Evolutionary conservation across 441 rosid species (phyloP), one percentile per base, ranked within the genome.

Genomic region (Erodium trifolium): DNA sequence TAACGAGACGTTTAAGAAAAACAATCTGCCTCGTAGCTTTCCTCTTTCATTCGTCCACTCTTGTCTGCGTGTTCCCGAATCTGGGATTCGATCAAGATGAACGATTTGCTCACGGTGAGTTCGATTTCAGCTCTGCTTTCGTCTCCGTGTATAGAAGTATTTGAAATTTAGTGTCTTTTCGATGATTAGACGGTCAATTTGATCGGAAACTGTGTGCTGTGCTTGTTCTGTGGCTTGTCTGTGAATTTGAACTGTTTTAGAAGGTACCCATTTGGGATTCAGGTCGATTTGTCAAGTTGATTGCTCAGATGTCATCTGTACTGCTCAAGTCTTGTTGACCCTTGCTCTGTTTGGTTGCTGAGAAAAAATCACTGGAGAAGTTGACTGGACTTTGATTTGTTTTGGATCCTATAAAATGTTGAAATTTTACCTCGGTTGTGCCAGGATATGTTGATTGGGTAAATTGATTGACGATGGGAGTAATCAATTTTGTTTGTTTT

Each of bases 51-150:
- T 18, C 62, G 5, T 18, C 18, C 14, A 5, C 19, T 18, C 27
- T 55, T 55, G 17, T 55, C 19, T 17, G 27, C 9, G 62, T 8
- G 41, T 37, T 37, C 5, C 9, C 41, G 41, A 4, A 37, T 37
- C 41, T 37, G 41, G 62, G 62, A 5, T 55, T 17, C 10, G 27
- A 55, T 55, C 62, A 55, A 6, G 10, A 55, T 55, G 62, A 55
- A 55, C 27, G 62, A 55, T 55, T 55, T 55, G 62, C 62, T 55
- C 62, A 55, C 62, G 27, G 62, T 55, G 19, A 55, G 27, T 55
- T 37, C 41, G 41, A 37, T 37, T 43, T 17, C 27, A 55, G 62
- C 19, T 55, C 10, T 8, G 9, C 14, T 6, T 8, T 5, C 19
- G 62, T 55, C 62, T 6, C 27, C 14, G 23, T 14, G 60, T 53